Base-by-base conservation (phyloP, 2,329 filamentous ascomycete genomes). In the Gremmenia infestans region DNA sequence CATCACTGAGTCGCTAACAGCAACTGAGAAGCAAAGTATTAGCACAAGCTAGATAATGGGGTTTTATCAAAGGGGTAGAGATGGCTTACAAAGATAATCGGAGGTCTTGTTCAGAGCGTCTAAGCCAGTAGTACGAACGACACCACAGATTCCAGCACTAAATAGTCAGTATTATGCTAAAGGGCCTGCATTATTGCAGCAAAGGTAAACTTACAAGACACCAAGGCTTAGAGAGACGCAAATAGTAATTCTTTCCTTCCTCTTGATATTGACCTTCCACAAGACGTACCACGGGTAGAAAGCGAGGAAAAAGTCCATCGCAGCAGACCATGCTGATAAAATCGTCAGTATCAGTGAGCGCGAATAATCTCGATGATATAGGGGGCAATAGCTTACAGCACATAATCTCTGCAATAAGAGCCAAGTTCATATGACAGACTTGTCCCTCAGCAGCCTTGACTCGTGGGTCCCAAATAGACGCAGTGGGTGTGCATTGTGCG, bases 241-340 rank as follows among this genome's bases (percentile, higher is more conserved):
- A 25, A 52, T 43, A 23, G 50, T 52, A 15, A 35, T 25, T 25
- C 40, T 39, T 19, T 52, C 50, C 40, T 52, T 52, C n/a, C 40
- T 23, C 28, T 52, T 52, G 25, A 52, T 45, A 23, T 52, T 52
- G 3, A 52, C 23, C 11, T 28, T 36, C 50, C 50, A 52, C 25
- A 52, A 3, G 19, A 52, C 40, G 9, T 17, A 35, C 50, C 50
- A 52, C 15, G 50, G 50, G 12, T 45, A 46, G 15, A 52, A 9
- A 32, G 50, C 50, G n/a, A 52, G 40, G 28, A 42, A 23, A 17
- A 52, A 52, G 50, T 46, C 50, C 50, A 52, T 52, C 15, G 25
- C 40, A 23, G 50, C 40, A 37, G 50, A 42, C 19, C 37, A 52
- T 19, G 19, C 50, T 52, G 40, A n/a, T 42, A 22, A 7, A 35